Conservation (phyloP, 2,329 filamentous ascomycete genomes). For the Trichoderma asperellum region DNA sequence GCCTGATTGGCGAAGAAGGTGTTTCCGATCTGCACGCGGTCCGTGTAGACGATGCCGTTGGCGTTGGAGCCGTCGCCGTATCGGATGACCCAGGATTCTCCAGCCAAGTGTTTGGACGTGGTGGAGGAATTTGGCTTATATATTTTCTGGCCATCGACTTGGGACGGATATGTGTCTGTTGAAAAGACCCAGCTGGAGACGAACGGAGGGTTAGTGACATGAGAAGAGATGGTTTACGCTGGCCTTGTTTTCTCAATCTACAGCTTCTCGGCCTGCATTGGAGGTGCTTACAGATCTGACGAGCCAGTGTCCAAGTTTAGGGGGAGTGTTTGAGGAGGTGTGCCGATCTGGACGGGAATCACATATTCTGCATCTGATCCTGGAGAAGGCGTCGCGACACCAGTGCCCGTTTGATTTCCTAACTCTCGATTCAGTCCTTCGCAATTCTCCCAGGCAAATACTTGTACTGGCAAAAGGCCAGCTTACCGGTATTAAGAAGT, state of each 20-base stretch:
- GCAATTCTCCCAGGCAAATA: background rate
- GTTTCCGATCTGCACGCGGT: constrained; percentile 64
- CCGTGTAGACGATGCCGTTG: constrained; percentile 66
- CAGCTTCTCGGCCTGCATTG: background rate
- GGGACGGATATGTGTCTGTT: constrained; percentile 52
- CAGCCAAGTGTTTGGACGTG: constrained; percentile 48
- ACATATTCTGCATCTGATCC: constrained; percentile 61
- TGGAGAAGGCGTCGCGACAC: constrained; percentile 37
- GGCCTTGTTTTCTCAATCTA: background rate
- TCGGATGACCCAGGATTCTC: constrained; percentile 58
- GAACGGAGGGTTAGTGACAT: constrained; percentile 30
- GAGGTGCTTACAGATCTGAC: constrained; percentile 51
- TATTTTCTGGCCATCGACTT: constrained; percentile 56
- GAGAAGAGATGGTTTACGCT: background rate
- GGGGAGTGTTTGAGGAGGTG: constrained; percentile 58
- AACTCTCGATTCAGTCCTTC: constrained; percentile 1
- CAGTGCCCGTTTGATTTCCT: constrained; percentile 34
- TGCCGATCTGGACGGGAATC: constrained; percentile 66
- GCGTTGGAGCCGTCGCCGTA: constrained; percentile 70
- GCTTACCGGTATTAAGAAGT: constrained; percentile 24
- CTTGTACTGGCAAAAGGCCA: background rate
- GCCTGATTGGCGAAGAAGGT: constrained; percentile 64
- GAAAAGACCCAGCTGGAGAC: constrained; percentile 70
- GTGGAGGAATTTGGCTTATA: constrained; percentile 56
- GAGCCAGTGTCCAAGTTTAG: constrained; percentile 71